A percentile compares a stretch with the other conserved stretches of the same genome.
These are phyloP conservation scores for Gossypium arboreum DNA, from an alignment of 345 rosid species.

Conservation along the genomic window DNA sequence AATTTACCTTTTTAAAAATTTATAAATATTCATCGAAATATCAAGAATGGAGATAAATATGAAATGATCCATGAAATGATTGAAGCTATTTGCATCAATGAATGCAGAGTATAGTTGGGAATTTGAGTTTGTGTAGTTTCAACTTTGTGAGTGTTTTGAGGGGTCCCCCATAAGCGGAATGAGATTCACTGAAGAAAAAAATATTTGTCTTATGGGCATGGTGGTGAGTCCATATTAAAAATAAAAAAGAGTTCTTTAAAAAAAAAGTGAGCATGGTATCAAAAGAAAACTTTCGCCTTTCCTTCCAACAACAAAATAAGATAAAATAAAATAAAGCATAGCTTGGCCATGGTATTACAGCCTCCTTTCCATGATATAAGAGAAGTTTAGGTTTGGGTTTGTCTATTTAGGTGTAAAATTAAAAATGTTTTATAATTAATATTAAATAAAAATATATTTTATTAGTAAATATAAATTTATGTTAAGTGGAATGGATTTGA, in stretches of 20 bases:
- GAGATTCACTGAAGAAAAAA: conserved; percentile 38
- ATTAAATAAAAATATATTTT: no score
- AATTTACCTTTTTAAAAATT: no score
- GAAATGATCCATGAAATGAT: neutral
- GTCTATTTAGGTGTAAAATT: no score
- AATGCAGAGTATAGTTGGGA: neutral
- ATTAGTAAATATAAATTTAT: no score
- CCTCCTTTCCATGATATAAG: no score
- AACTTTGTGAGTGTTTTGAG: conserved; percentile 41
- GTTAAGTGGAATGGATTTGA: no score
- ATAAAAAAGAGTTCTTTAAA: conserved; percentile 14
- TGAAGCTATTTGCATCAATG: neutral
- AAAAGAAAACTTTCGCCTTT: conserved; percentile 17
- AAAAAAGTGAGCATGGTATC: conserved; percentile 12
- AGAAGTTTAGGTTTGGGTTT: no score
- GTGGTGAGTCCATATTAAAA: conserved; percentile 44
- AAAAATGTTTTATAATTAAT: no score
- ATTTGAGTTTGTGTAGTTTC: conserved; percentile 5
- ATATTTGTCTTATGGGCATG: conserved; percentile 23
- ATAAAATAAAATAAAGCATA: conserved; percentile 1
- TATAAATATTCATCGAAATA: no score
- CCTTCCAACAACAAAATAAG: neutral
- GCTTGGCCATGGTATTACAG: neutral
- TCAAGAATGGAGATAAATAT: neutral
- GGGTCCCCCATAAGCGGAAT: conserved; percentile 48